Evolutionary conservation across 306 rosid genomes (phyloP).

Genomic region (Cucumis hystrix): DNA sequence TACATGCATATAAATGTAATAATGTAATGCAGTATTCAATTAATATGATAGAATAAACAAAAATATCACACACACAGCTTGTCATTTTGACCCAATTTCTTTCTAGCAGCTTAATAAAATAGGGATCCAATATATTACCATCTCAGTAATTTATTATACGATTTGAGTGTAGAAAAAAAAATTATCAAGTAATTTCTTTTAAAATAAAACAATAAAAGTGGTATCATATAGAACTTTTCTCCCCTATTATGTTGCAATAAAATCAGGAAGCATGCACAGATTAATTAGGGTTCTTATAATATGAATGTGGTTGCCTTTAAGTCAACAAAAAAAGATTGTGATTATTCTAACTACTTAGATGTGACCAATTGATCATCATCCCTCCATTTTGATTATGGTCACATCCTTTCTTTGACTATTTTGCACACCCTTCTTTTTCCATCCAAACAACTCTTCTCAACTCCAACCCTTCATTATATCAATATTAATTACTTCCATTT

Average conservation of each 20-base stretch:
- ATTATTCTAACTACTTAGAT: not conserved
- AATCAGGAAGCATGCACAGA: not conserved
- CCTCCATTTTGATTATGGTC: not conserved
- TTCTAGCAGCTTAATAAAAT: too few species aligned
- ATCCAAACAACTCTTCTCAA: not conserved
- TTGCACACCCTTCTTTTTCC: not conserved
- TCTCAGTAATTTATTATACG: too few species aligned
- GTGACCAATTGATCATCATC: not conserved
- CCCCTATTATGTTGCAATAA: not conserved
- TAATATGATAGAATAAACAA: not conserved
- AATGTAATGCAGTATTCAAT: not conserved
- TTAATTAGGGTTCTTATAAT: not conserved
- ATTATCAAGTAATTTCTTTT: too few species aligned
- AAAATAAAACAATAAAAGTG: too few species aligned
- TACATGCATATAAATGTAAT: not conserved
- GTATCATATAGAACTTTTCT: too few species aligned
- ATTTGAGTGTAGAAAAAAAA: too few species aligned
- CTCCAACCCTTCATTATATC: not conserved
- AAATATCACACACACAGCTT: too few species aligned
- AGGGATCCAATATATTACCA: too few species aligned
- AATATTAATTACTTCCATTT: not conserved
- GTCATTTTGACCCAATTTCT: too few species aligned
- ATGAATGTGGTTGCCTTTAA: constrained; percentile 1
- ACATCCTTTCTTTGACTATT: constrained; percentile 1
- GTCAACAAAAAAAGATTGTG: not conserved